Conservation (phyloP, 805 yeast genomes). For the Kodamaea jinghongensis region DNA sequence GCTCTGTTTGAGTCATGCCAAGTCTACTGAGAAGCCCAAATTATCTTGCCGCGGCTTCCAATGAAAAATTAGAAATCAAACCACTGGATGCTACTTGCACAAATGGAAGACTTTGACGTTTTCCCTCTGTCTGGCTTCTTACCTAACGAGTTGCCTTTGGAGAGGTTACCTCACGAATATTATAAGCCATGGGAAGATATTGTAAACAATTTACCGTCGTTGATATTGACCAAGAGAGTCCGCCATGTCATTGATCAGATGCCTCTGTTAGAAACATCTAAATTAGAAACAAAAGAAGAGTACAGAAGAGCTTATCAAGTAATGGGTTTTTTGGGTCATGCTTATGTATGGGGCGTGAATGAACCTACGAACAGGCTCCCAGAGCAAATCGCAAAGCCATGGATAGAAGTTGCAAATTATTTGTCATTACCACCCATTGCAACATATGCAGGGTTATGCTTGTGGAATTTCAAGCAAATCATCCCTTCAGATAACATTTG, state of each 20-base stretch:
- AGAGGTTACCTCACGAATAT: slow-evolving; percentile 55
- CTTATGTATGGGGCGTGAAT: slow-evolving; percentile 83
- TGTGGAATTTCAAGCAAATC: slow-evolving; percentile 81
- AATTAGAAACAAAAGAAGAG: slow-evolving; percentile 46
- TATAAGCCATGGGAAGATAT: slow-evolving; percentile 77
- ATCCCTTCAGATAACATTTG: slow-evolving; percentile 43
- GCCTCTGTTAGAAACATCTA: slow-evolving; percentile 52
- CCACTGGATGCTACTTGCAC: slow-evolving; percentile 14
- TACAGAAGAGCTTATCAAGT: slow-evolving; percentile 79
- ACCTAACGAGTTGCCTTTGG: slow-evolving; percentile 65
- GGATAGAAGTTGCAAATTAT: slow-evolving; percentile 52
- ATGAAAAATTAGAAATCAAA: not conserved
- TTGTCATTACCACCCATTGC: slow-evolving; percentile 82
- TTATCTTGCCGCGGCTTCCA: not conserved
- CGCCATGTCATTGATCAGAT: slow-evolving; percentile 61
- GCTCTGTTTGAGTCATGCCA: too few species aligned
- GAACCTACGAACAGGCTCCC: slow-evolving; percentile 65
- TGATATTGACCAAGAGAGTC: slow-evolving; percentile 63
- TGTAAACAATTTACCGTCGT: slow-evolving; percentile 65
- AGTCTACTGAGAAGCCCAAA: too few species aligned
- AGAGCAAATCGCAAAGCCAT: slow-evolving; percentile 64
- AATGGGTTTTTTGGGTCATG: slow-evolving; percentile 78
- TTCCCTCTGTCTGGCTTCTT: slow-evolving; percentile 74
- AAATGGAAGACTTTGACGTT: slow-evolving; percentile 62
- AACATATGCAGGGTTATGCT: slow-evolving; percentile 81